A percentile compares a stretch with the other conserved stretches of the same genome.
Evolutionary conservation across 768 basidiomycete genomes (phyloP).

Genomic region (Suillus hirtellus): DNA sequence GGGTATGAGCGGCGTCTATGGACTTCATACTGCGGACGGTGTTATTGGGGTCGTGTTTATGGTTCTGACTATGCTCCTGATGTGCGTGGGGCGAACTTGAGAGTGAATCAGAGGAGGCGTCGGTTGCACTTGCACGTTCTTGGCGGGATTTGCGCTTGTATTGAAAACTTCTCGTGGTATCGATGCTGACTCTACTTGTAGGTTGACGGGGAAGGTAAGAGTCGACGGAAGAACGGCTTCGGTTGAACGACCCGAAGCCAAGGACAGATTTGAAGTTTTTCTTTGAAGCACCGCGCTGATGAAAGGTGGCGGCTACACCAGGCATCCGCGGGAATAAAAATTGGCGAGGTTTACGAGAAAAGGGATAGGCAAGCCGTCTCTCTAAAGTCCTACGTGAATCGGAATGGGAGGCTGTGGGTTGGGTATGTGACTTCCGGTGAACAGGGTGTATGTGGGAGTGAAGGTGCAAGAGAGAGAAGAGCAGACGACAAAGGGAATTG

Average conservation of each 20-base stretch:
- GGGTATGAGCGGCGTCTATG: constrained; percentile 44
- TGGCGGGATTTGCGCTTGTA: constrained; percentile 35
- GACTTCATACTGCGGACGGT: constrained; percentile 42
- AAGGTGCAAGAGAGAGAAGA: constrained; percentile 18
- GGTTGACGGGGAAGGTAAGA: constrained; percentile 27
- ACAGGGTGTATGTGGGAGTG: constrained; percentile 26
- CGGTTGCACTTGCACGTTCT: constrained; percentile 39
- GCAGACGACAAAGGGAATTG: constrained; percentile 26
- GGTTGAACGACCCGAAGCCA: constrained; percentile 43
- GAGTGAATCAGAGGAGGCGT: constrained; percentile 35
- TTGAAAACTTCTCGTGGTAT: constrained; percentile 41
- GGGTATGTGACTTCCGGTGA: constrained; percentile 26
- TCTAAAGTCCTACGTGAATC: background rate
- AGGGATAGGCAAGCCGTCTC: constrained; percentile 3
- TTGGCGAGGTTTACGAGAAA: background rate
- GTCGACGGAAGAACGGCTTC: constrained; percentile 31
- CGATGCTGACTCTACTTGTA: constrained; percentile 44
- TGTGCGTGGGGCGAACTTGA: constrained; percentile 33
- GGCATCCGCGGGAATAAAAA: constrained; percentile 41
- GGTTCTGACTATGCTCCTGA: constrained; percentile 17
- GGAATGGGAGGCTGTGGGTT: constrained; percentile 25
- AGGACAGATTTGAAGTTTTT: constrained; percentile 51
- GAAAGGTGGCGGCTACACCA: constrained; percentile 39
- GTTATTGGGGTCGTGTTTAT: constrained; percentile 18
- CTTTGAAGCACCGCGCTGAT: constrained; percentile 37